phyloP scores from a whole-genome alignment of 2,329 filamentous ascomycete species.

The Calonectria pauciramosa region DNA sequence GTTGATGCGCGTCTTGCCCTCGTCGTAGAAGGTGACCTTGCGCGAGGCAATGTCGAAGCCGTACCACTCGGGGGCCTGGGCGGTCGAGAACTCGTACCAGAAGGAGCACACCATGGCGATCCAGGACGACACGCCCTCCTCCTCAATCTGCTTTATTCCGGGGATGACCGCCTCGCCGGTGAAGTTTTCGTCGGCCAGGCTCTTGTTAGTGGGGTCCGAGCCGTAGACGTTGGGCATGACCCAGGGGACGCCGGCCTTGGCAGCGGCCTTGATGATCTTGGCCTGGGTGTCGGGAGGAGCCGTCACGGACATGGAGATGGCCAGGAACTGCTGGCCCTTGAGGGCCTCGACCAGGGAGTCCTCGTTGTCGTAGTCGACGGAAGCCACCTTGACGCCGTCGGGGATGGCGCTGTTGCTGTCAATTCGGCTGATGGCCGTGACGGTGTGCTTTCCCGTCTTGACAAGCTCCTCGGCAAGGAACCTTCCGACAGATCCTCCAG shows the following conservation, averaged over 20 bases:
- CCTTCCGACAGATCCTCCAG: conserved; percentile 57
- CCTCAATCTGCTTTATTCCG: conserved; percentile 55
- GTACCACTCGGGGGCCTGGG: conserved; percentile 53
- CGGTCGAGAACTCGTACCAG: conserved; percentile 69
- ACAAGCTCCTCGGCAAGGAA: conserved; percentile 58
- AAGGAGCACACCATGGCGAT: conserved; percentile 67
- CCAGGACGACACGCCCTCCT: conserved; percentile 56
- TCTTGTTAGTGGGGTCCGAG: conserved; percentile 54
- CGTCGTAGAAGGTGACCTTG: conserved; percentile 64
- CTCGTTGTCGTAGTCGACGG: conserved; percentile 61
- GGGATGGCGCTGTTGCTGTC: conserved; percentile 59
- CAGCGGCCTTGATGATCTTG: conserved; percentile 68
- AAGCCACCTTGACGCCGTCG: conserved; percentile 55
- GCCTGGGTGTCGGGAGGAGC: conserved; percentile 61
- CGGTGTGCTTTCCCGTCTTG: conserved; percentile 61
- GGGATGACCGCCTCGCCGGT: conserved; percentile 42
- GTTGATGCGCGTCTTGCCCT: conserved; percentile 69
- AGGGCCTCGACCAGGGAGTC: conserved; percentile 63
- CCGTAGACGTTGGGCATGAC: conserved; percentile 68
- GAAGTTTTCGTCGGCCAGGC: conserved; percentile 52
- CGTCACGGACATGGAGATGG: conserved; percentile 64
- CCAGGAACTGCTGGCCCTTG: conserved; percentile 66
- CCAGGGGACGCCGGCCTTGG: conserved; percentile 66
- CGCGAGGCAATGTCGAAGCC: conserved; percentile 64
- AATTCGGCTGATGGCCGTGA: conserved; percentile 65